Percentiles rank a stretch among this genome's conserved stretches.
Conservation (phyloP, 2,329 filamentous ascomycete species). For the Fusarium armeniacum region DNA sequence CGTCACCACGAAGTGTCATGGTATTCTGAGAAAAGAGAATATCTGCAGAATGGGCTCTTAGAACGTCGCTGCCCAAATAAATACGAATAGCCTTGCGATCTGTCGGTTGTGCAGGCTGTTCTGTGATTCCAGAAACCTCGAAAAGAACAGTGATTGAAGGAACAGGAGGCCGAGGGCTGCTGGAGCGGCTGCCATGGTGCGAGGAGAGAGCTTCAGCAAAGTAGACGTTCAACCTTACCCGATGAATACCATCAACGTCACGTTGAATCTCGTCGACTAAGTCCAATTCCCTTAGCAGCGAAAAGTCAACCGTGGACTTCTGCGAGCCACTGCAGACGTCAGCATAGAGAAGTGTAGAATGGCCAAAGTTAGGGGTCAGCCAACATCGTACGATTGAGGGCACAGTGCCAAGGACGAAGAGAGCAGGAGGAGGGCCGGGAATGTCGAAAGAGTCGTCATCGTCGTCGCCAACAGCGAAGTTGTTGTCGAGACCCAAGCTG, state of each 20-base stretch:
- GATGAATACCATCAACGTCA: conserved; percentile 74
- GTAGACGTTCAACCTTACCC: conserved; percentile 85
- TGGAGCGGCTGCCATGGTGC: conserved; percentile 78
- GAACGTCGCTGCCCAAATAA: conserved; percentile 89
- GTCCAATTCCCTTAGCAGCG: conserved; percentile 80
- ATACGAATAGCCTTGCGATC: conserved; percentile 79
- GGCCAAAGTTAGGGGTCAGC: conserved; percentile 91
- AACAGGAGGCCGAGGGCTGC: conserved; percentile 76
- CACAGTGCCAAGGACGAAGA: conserved; percentile 88
- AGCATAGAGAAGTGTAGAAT: conserved; percentile 89
- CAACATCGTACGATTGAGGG: conserved; percentile 97
- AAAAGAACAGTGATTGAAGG: conserved; percentile 87
- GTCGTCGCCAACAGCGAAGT: conserved; percentile 72
- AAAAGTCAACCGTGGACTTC: conserved; percentile 83
- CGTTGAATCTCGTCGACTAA: conserved; percentile 75
- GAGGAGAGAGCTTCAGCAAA: conserved; percentile 90
- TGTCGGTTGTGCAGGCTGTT: conserved; percentile 55
- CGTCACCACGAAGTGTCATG: conserved; percentile 87
- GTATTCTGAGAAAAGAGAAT: conserved; percentile 92
- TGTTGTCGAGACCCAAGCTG: conserved; percentile 86
- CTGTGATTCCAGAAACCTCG: conserved; percentile 73
- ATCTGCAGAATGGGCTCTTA: conserved; percentile 89
- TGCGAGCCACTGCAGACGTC: conserved; percentile 94
- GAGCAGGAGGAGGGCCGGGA: conserved; percentile 82
- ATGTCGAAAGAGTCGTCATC: conserved; percentile 79